Base-by-base conservation (phyloP, 2,329 filamentous ascomycete genomes). In the Claviceps lovelessii region DNA sequence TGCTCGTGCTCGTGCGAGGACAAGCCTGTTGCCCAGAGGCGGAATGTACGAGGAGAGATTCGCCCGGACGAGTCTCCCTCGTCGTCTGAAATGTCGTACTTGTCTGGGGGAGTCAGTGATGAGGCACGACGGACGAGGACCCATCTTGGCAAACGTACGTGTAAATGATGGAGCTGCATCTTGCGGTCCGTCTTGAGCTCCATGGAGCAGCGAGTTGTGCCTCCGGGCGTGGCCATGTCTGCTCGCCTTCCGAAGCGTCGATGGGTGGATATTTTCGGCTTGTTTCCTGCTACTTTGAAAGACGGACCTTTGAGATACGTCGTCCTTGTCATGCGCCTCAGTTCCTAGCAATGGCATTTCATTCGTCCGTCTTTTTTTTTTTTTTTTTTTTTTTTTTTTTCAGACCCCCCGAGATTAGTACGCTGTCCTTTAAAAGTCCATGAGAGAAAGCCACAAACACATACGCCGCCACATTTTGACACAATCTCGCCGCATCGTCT, bases 31-130 rank as follows among this genome's bases (percentile, higher is more conserved):
- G 70, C 61, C 64, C 67, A 69, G 1, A 64, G 59, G 13, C 67
- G 63, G 55, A 76, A 77, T 0, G 68, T 73, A 56, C 65, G 69
- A 1, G 73, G 71, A 0, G 68, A 70, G 33, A 77, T 70, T 1
- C 67, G 68, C 1, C 65, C 67, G 4, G 64, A 58, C 0, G 66
- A 63, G 28, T 67, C 66, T 1, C 70, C 72, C 55, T 78, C 73
- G 23, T 68, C 64, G 52, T 75, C 72, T 0, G 66, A 70, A 19
- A 73, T 63, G 37, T 67, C 66, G 39, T 61, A 61, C n/a, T 53
- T 2, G 39, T 58, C 59, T 9, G 58, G 46, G 3, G 19, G 44
- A 33, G 49, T 48, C 31, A 33, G 49, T 28, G 23, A 37, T 2
- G n/a, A 17, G 10, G 13, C 23, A 29, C 23, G 6, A 46, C 11